Evolutionary conservation across 1,139 yeast genomes (phyloP).

Genomic region (Suhomyces ambrosiae): DNA sequence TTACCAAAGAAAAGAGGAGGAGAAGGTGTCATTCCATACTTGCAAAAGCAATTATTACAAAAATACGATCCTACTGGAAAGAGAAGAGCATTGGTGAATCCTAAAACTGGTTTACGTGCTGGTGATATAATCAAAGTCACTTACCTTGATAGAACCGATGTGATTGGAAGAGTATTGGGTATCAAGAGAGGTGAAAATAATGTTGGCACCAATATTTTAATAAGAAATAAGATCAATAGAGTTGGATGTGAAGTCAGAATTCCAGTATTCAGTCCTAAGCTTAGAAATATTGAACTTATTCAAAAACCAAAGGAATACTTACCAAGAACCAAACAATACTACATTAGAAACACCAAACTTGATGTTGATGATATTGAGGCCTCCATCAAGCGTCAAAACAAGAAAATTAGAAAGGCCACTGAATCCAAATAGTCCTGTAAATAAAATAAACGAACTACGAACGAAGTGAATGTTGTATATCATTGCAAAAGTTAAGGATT

Average conservation of each 20-base stretch:
- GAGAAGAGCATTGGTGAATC: conserved; percentile 63
- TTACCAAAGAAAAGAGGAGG: conserved; percentile 56
- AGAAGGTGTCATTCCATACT: conserved; percentile 45
- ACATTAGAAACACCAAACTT: conserved; percentile 78
- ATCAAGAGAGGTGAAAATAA: conserved; percentile 63
- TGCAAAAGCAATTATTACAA: conserved; percentile 51
- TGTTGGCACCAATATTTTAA: conserved; percentile 67
- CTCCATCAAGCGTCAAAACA: conserved; percentile 33
- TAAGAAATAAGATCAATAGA: conserved; percentile 78
- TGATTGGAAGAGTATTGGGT: conserved; percentile 76
- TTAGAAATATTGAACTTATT: conserved; percentile 72
- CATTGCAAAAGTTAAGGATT: background rate
- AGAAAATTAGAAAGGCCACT: conserved; percentile 19
- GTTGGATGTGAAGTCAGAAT: conserved; percentile 81
- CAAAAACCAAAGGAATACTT: conserved; percentile 72
- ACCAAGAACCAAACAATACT: conserved; percentile 80
- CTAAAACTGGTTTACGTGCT: conserved; percentile 58
- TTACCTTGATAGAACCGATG: conserved; percentile 67
- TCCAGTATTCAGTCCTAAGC: conserved; percentile 75
- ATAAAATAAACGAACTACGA: conserved; percentile 6
- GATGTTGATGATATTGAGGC: conserved; percentile 80
- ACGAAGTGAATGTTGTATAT: background rate
- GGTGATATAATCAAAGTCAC: conserved; percentile 84
- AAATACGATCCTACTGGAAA: conserved; percentile 74
- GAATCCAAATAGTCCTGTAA: conserved; percentile 13